Conservation (phyloP, 2,329 filamentous ascomycete species). For the Tothia fuscella region DNA sequence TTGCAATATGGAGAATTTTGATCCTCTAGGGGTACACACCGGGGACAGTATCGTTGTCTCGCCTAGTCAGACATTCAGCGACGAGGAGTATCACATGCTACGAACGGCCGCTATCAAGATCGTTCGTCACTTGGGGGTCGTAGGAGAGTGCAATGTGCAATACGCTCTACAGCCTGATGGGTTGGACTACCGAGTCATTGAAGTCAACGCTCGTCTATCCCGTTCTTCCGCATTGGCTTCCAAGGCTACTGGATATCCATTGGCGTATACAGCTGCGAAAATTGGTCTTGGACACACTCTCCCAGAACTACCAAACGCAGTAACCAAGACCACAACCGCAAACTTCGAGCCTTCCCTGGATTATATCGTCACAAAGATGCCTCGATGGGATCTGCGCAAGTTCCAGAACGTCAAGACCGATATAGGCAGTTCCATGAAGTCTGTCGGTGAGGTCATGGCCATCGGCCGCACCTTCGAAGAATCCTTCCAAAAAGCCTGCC, state of each 20-base stretch:
- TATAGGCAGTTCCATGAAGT: conserved; percentile 98
- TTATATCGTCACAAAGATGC: conserved; percentile 98
- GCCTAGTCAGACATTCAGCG: conserved; percentile 89
- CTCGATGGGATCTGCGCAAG: conserved; percentile 95
- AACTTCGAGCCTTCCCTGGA: conserved; percentile 97
- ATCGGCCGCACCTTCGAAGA: conserved; percentile 98
- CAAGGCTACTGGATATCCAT: conserved; percentile 93
- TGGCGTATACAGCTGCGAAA: conserved; percentile 96
- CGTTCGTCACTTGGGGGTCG: conserved; percentile 88
- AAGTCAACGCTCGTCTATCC: conserved; percentile 97
- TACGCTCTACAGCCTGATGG: conserved; percentile 95
- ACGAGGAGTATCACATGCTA: conserved; percentile 99
- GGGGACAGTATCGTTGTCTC: conserved; percentile 98
- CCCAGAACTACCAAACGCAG: conserved; percentile 91
- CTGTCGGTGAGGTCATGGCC: conserved; percentile 97
- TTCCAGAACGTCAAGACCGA: conserved; percentile 98
- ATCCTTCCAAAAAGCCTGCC: conserved; percentile 97
- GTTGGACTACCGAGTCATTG: conserved; percentile 95
- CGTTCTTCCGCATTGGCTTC: conserved; percentile 93
- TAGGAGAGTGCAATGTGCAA: conserved; percentile 97
- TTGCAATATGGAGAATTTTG: conserved; percentile 99
- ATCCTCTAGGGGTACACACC: conserved; percentile 93
- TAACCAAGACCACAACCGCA: conserved; percentile 96
- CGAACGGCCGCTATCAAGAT: conserved; percentile 97
- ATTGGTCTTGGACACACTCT: conserved; percentile 93